These are phyloP conservation scores for Podila minutissima DNA, from an alignment of 192 early-diverging fungal genomes.

Conservation along the genomic window DNA sequence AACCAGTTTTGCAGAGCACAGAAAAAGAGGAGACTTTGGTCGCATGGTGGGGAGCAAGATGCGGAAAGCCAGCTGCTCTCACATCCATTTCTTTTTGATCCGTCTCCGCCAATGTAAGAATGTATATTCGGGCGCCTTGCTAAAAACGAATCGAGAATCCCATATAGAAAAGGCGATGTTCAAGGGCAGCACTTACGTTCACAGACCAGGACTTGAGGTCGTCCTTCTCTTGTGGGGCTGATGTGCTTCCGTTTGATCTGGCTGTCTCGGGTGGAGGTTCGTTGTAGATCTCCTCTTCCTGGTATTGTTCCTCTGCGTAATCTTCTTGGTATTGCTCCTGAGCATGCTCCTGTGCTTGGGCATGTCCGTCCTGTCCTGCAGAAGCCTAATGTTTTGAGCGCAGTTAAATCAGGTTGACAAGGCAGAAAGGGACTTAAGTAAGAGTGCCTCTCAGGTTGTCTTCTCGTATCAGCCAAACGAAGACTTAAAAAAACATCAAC, in stretches of 20 bases:
- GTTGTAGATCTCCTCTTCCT: slow-evolving; percentile 24
- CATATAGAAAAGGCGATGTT: no score
- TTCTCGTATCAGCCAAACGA: no score
- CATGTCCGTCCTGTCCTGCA: slow-evolving; percentile 49
- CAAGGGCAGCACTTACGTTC: slow-evolving; percentile 28
- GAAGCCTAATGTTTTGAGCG: slow-evolving; percentile 9
- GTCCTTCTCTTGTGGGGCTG: slow-evolving; percentile 33
- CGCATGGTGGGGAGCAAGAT: no score
- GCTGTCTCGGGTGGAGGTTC: slow-evolving; percentile 12
- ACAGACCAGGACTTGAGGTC: slow-evolving; percentile 63
- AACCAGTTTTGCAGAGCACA: slow-evolving; percentile 2
- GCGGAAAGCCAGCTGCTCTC: background rate
- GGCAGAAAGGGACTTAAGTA: background rate
- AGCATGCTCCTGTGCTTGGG: slow-evolving; percentile 17
- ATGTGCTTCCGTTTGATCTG: slow-evolving; percentile 24
- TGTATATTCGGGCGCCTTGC: background rate
- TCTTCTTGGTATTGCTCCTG: slow-evolving; percentile 29
- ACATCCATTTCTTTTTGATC: no score
- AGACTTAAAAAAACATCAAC: background rate
- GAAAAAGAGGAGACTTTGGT: background rate
- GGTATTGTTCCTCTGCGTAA: slow-evolving; percentile 29
- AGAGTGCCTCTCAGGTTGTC: background rate
- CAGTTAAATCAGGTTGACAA: background rate
- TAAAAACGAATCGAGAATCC: no score
- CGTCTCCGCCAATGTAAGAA: no score